Percentiles rank a stretch among this genome's conserved stretches.
Conservation (phyloP, 495 filamentous ascomycete genomes). For the Cryomyces minteri region DNA sequence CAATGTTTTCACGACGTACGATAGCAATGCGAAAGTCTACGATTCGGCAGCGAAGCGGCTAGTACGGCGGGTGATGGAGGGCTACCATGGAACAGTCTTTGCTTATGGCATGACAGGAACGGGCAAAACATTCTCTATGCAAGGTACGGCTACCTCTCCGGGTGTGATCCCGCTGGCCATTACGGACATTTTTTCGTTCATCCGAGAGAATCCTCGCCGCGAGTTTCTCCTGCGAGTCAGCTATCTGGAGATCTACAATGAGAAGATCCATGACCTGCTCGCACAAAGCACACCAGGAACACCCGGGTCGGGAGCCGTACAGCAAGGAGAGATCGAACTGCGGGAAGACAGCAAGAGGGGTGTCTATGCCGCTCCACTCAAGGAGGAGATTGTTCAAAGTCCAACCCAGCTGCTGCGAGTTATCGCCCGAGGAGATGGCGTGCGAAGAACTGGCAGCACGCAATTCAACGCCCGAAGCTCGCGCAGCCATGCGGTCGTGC, state of each 20-base stretch:
- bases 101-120: conserved; percentile 99
- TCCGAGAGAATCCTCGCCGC: conserved; percentile 83
- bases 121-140: conserved; percentile 98
- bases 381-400: conserved; percentile 97
- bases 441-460: conserved; percentile 74
- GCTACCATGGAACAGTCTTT: conserved; percentile 95
- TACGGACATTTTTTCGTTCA: conserved; percentile 97
- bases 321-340: conserved; percentile 83
- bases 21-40: conserved; percentile 88
- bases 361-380: conserved; percentile 88
- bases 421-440: conserved; percentile 86
- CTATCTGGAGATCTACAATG: conserved; percentile 98
- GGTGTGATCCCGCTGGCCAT: conserved; percentile 95
- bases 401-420: conserved; percentile 89
- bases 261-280: conserved; percentile 87
- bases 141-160: conserved; percentile 89
- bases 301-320: conserved; percentile 25
- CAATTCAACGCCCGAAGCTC: conserved; percentile 95
- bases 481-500: conserved; percentile 92
- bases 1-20: conserved; percentile 84
- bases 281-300: conserved; percentile 39
- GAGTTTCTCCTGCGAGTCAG: conserved; percentile 94
- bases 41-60: conserved; percentile 85
- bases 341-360: conserved; percentile 91
- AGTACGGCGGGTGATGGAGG: conserved; percentile 94